These are phyloP conservation scores for Bruguiera hainesii DNA, from an alignment of 441 rosid species.

Conservation along the genomic window DNA sequence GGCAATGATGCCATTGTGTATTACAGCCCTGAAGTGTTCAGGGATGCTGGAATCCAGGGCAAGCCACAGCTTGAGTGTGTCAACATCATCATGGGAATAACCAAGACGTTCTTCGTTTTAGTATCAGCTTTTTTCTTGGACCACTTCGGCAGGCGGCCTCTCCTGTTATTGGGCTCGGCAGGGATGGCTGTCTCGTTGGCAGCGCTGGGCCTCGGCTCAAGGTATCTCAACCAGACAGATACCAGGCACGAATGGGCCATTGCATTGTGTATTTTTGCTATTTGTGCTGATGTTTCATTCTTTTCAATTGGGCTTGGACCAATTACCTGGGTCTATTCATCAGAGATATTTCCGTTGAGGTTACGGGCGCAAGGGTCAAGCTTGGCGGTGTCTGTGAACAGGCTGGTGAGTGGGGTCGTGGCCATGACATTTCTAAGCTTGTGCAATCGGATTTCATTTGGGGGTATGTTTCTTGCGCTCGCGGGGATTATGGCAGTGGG, in stretches of 20 bases:
- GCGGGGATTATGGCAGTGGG: too few relatives aligned
- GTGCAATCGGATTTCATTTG: too few relatives aligned
- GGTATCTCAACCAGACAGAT: slow-evolving; percentile 28
- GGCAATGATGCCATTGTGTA: slow-evolving; percentile 70
- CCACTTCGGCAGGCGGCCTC: slow-evolving; percentile 55
- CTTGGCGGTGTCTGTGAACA: slow-evolving; percentile 53
- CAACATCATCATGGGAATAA: slow-evolving; percentile 45
- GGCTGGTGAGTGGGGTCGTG: slow-evolving; percentile 53
- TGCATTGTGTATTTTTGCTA: slow-evolving; percentile 33
- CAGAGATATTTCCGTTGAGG: slow-evolving; percentile 50
- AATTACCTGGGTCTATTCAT: slow-evolving; percentile 54
- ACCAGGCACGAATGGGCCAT: slow-evolving; percentile 41
- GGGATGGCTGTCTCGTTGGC: slow-evolving; percentile 46
- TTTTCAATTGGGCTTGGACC: slow-evolving; percentile 67
- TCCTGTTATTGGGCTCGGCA: slow-evolving; percentile 41
- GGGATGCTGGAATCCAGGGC: slow-evolving; percentile 45
- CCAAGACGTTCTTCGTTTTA: slow-evolving; percentile 46
- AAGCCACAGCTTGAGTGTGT: slow-evolving; percentile 40
- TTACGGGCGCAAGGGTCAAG: slow-evolving; percentile 56
- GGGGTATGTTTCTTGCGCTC: too few relatives aligned
- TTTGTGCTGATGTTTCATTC: slow-evolving; percentile 46
- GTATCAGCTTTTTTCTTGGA: slow-evolving; percentile 48
- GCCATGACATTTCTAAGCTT: slow-evolving; percentile 43
- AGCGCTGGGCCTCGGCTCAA: slow-evolving; percentile 46
- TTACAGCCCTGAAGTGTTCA: slow-evolving; percentile 54